These are phyloP conservation scores for Isabelozyma heimii DNA, from an alignment of 805 yeast genomes.

Conservation along the genomic window DNA sequence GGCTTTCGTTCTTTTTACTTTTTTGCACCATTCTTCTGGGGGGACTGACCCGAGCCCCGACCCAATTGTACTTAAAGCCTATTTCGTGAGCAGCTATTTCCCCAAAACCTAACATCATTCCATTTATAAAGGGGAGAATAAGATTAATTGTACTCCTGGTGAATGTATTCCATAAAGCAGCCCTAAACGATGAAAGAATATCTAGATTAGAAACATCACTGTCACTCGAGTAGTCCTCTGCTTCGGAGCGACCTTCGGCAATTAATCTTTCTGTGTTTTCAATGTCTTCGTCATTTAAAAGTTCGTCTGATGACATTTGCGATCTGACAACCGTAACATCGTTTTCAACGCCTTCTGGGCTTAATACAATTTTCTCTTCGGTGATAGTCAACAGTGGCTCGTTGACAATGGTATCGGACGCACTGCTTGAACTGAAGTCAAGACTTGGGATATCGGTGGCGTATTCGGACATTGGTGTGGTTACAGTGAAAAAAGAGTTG, in stretches of 20 bases:
- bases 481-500: background rate
- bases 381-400: background rate
- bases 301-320: conserved; percentile 30
- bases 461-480: background rate
- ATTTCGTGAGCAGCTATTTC: conserved; percentile 92
- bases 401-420: background rate
- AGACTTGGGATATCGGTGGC: background rate
- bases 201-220: conserved; percentile 4
- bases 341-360: conserved; percentile 7
- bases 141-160: conserved; percentile 68
- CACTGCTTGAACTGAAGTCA: background rate
- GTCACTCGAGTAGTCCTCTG: conserved; percentile 6
- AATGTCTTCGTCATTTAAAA: conserved; percentile 26
- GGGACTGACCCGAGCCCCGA: conserved; percentile 61
- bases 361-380: background rate
- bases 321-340: conserved; percentile 18
- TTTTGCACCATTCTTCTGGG: conserved; percentile 24
- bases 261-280: conserved; percentile 23
- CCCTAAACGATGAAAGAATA: conserved; percentile 15
- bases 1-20: conserved; percentile 14
- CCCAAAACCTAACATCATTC: conserved; percentile 94
- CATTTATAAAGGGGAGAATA: conserved; percentile 84
- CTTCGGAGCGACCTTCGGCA: conserved; percentile 15
- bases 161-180: conserved; percentile 30
- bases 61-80: conserved; percentile 77